Evolutionary conservation across 1,284 basidiomycete genomes (phyloP), one percentile per base, ranked within the genome.

Genomic region (Kalmanozyma brasiliensis): DNA sequence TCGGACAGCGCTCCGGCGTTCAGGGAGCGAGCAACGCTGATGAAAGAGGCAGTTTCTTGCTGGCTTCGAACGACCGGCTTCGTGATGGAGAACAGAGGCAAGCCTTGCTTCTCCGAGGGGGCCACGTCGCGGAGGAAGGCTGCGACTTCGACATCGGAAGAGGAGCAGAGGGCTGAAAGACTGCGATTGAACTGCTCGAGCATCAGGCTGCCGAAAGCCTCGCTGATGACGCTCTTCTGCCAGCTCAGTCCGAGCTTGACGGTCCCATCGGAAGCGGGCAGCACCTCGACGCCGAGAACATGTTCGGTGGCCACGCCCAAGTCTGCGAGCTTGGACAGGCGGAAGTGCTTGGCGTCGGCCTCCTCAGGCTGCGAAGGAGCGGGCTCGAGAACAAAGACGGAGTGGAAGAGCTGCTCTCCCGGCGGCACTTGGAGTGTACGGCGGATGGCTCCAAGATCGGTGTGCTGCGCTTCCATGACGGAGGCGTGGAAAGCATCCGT

Each of bases 371-470:
- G 47, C 20, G 42, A 23, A 4, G 52, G 43, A 6, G 59, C 59
- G 1, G 75, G 70, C 29, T 80, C 78, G 11, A 83, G 67, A 24
- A 82, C 78, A 51, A 83, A 82, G 20, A 83, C 61, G 5, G 75
- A 74, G 34, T 76, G 68, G 56, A 82, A 80, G 22, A 82, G 57
- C 6, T 70, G 63, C 49, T 75, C 69, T 22, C 77, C 62, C 5
- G 59, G 45, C 2, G 74, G 62, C 11, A 75, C 51, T 9, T 59
- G 63, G 14, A 83, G 67, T 49, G 66, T 60, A 14, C 63, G 44
- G 16, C 82, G 76, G 14, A 83, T 66, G n/a, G 70, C 58, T 5
- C 66, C 70, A 14, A 71, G 47, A 26, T 74, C 66, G 0, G 63
- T 66, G 41, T 73, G 74, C 42, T 68, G 73, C 11, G 71, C 52